Evolutionary conservation across 352 stramenopile genomes (phyloP).

Genomic region (Phytopythium aichiense): DNA sequence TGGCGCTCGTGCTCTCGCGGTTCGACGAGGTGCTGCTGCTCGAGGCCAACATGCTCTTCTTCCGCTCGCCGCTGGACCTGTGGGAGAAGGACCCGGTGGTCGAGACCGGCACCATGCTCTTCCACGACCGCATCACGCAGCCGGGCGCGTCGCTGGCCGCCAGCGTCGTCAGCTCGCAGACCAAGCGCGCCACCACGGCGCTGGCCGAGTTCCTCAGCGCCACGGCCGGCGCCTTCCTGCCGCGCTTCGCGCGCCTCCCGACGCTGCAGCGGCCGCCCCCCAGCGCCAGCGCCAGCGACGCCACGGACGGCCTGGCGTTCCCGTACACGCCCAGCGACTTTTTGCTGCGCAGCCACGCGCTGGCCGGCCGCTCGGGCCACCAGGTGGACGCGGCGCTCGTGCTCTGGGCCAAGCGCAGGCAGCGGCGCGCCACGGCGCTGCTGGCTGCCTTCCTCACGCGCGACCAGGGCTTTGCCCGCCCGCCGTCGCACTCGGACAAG

Average conservation of each 20-base stretch:
- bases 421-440: slow-evolving; percentile 27
- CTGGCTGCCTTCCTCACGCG: slow-evolving; percentile 22
- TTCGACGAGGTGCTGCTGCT: slow-evolving; percentile 45
- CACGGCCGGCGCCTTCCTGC: slow-evolving; percentile 5
- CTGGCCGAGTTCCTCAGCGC: slow-evolving; percentile 15
- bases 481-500: slow-evolving; percentile 24
- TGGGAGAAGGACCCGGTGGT: slow-evolving; percentile 25
- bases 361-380: slow-evolving; percentile 23
- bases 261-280: neutral
- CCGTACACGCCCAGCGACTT: slow-evolving; percentile 21
- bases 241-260: slow-evolving; percentile 9
- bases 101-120: slow-evolving; percentile 16
- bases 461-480: neutral
- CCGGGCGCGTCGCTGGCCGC: neutral
- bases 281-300: neutral
- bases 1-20: slow-evolving; percentile 26
- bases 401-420: slow-evolving; percentile 27
- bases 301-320: neutral
- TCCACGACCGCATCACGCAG: slow-evolving; percentile 5
- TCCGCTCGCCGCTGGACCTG: slow-evolving; percentile 26
- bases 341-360: slow-evolving; percentile 18
- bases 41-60: slow-evolving; percentile 35
- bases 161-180: neutral
- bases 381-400: slow-evolving; percentile 31
- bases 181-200: neutral